phyloP scores from a whole-genome alignment of 1,139 yeast species.

The Zygoascus meyerae region DNA sequence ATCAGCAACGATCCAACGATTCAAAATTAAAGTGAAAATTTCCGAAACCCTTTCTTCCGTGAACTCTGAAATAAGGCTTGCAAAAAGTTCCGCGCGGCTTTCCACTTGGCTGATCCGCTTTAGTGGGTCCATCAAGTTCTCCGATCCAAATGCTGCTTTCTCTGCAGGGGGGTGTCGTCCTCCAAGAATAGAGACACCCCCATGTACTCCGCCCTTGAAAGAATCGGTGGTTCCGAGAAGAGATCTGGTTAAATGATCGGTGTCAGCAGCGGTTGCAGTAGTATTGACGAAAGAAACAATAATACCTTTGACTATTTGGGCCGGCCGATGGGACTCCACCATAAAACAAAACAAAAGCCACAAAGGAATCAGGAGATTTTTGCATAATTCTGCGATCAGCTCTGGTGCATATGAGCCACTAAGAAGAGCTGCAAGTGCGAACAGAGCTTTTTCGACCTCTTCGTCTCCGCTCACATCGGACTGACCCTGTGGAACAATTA shows the following conservation, averaged over 20 bases:
- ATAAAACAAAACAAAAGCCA: constrained; percentile 63
- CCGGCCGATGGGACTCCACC: constrained; percentile 33
- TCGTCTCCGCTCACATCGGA: constrained; percentile 33
- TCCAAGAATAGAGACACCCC: constrained; percentile 45
- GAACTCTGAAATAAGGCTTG: constrained; percentile 45
- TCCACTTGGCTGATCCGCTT: constrained; percentile 47
- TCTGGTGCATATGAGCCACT: constrained; percentile 41
- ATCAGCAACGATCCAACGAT: constrained; percentile 48
- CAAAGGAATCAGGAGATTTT: constrained; percentile 24
- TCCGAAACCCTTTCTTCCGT: constrained; percentile 45
- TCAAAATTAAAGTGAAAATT: constrained; percentile 49
- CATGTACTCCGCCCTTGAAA: constrained; percentile 52
- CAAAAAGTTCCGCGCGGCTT: constrained; percentile 42
- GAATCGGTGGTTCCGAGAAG: constrained; percentile 44
- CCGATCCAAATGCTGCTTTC: neutral
- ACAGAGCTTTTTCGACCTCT: constrained; percentile 55
- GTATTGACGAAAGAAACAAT: constrained; percentile 12
- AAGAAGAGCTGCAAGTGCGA: constrained; percentile 57
- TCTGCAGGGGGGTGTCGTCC: neutral
- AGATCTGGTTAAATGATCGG: constrained; percentile 26
- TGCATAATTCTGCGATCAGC: constrained; percentile 10
- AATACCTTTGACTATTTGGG: constrained; percentile 31
- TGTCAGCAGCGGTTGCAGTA: neutral
- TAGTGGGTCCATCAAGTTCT: constrained; percentile 13
- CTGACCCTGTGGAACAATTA: neutral